phyloP scores from a whole-genome alignment of 805 yeast species.

The Saccharomyces jurei region DNA sequence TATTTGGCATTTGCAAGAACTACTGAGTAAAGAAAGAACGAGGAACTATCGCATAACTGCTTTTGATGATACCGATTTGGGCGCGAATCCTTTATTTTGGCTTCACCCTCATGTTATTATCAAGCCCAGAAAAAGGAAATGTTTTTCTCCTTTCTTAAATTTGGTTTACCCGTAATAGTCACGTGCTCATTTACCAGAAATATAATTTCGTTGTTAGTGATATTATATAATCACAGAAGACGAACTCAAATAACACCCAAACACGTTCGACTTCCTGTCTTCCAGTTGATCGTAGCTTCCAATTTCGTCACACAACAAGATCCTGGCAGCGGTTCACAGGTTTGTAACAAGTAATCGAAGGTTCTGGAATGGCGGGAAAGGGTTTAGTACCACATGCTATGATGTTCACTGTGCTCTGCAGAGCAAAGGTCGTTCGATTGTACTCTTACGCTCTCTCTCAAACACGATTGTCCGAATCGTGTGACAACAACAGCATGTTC shows the following conservation, averaged over 20 bases:
- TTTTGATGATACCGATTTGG: not conserved
- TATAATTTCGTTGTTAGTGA: not conserved
- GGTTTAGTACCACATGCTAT: not conserved
- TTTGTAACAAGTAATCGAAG: not conserved
- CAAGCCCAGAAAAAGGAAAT: not conserved
- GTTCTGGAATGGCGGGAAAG: not conserved
- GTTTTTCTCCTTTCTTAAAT: not conserved
- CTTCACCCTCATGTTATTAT: not conserved
- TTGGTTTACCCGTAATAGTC: not conserved
- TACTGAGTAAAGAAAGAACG: not conserved
- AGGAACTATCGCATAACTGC: not conserved
- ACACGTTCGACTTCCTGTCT: conserved; percentile 1
- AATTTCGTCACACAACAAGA: not conserved
- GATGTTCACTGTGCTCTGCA: not conserved
- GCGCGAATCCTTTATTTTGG: not conserved
- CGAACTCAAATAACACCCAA: not conserved
- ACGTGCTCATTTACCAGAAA: not conserved
- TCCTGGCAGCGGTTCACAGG: not conserved
- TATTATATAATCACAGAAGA: not conserved
- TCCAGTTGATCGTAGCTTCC: not conserved
- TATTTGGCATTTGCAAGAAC: not conserved
- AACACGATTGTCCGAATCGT: not conserved
- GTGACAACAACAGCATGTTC: not conserved
- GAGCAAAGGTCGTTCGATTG: not conserved
- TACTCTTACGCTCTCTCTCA: not conserved